Percentiles rank a stretch among this genome's conserved stretches.
Evolutionary conservation across 257 asterid species (phyloP).

Genomic region (Cinchona pubescens): DNA sequence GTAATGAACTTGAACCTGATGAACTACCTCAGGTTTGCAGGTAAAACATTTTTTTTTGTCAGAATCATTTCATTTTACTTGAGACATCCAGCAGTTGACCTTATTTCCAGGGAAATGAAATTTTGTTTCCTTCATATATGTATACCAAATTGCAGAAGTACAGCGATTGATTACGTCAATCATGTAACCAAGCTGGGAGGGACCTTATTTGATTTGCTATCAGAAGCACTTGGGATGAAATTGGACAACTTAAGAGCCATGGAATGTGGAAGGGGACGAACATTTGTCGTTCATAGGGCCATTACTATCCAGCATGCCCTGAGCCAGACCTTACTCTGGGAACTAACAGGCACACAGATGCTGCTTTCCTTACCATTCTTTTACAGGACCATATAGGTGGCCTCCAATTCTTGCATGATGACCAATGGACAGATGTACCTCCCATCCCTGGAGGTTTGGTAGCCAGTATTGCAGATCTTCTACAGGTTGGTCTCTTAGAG

Average conservation of each 20-base stretch:
- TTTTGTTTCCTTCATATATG: background rate
- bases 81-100: background rate
- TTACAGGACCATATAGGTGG: constrained; percentile 64
- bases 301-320: constrained; percentile 75
- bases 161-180: constrained; percentile 39
- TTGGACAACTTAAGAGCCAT: constrained; percentile 31
- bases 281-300: constrained; percentile 46
- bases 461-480: constrained; percentile 66
- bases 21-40: too few species aligned
- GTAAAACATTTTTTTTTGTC: background rate
- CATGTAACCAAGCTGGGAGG: constrained; percentile 37
- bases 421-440: constrained; percentile 42
- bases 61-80: background rate
- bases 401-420: constrained; percentile 55
- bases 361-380: constrained; percentile 54
- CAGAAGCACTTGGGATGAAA: constrained; percentile 65
- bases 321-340: too few species aligned
- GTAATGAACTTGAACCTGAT: background rate
- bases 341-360: constrained; percentile 59
- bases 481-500: constrained; percentile 42
- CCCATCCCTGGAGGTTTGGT: constrained; percentile 55
- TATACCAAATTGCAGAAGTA: constrained; percentile 32
- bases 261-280: constrained; percentile 40
- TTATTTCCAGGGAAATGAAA: background rate
- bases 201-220: constrained; percentile 38